Conservation (phyloP, 805 yeast species). For the Candida qinlingensis region DNA sequence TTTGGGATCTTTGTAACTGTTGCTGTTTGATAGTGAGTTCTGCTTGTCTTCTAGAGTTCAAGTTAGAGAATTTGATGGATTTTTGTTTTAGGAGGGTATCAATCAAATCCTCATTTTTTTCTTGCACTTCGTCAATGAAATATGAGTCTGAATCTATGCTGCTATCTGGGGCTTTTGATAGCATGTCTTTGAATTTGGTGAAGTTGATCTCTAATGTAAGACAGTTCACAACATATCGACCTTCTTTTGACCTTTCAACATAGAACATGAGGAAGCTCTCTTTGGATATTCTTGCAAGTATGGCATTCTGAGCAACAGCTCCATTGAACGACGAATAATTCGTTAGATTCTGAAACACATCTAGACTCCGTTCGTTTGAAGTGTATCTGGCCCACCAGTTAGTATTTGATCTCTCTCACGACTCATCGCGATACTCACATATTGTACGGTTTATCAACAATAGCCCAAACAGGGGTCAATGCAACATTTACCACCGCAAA, state of each 20-base stretch:
- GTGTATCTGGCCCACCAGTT: constrained; percentile 14
- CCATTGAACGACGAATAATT: constrained; percentile 14
- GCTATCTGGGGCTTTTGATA: constrained; percentile 1
- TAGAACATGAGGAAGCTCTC: constrained; percentile 18
- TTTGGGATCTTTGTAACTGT: constrained; percentile 11
- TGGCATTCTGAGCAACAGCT: constrained; percentile 9
- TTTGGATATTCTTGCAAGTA: constrained; percentile 11
- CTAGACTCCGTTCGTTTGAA: constrained; percentile 8
- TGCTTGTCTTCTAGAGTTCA: constrained; percentile 17
- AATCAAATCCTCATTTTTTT: constrained; percentile 21
- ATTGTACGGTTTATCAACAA: constrained; percentile 23
- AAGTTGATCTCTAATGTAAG: constrained; percentile 15
- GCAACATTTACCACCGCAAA: constrained; percentile 17
- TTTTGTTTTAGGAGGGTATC: constrained; percentile 18
- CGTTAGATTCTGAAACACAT: constrained; percentile 12
- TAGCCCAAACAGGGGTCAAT: constrained; percentile 23
- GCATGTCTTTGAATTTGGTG: constrained; percentile 6
- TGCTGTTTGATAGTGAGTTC: constrained; percentile 15
- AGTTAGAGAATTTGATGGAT: constrained; percentile 8
- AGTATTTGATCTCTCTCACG: no score
- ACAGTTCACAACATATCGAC: constrained; percentile 14
- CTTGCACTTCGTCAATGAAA: constrained; percentile 18
- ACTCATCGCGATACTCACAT: constrained; percentile 15
- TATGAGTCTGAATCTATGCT: neutral
- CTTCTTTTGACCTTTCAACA: constrained; percentile 10